Percentiles rank a stretch among this genome's conserved stretches.
Evolutionary conservation across 2,329 filamentous ascomycete species (phyloP).

Genomic region (Ophidiomyces ophidiicola): DNA sequence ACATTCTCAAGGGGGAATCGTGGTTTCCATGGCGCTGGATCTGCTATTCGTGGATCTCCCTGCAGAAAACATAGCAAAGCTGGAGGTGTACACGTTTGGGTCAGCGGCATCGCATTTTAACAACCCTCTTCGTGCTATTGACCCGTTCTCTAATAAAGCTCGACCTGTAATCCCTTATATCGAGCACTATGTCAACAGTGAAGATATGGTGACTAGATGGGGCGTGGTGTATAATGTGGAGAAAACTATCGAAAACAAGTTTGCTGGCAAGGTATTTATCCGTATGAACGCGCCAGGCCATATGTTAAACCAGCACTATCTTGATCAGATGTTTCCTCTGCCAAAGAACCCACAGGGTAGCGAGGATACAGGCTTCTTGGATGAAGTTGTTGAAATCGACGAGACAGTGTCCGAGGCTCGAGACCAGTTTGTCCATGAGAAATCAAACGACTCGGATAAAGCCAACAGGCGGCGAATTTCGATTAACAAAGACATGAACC

Average conservation of each 20-base stretch:
- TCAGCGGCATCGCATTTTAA: slow-evolving; percentile 73
- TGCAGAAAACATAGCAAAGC: slow-evolving; percentile 51
- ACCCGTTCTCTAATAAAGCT: slow-evolving; percentile 22
- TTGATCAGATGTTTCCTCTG: slow-evolving; percentile 33
- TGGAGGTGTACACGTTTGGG: slow-evolving; percentile 67
- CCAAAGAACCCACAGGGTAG: slow-evolving; percentile 6
- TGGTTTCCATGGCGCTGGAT: slow-evolving; percentile 60
- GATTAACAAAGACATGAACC: neutral
- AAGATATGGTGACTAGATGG: slow-evolving; percentile 62
- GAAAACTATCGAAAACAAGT: slow-evolving; percentile 38
- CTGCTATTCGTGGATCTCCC: slow-evolving; percentile 63
- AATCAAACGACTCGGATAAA: neutral
- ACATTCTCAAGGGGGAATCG: slow-evolving; percentile 67
- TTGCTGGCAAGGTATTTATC: slow-evolving; percentile 39
- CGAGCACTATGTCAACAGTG: slow-evolving; percentile 66
- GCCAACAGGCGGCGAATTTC: neutral
- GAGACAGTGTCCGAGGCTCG: slow-evolving; percentile 7
- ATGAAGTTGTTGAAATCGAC: slow-evolving; percentile 12
- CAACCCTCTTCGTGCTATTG: slow-evolving; percentile 49
- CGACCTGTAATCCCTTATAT: slow-evolving; percentile 50
- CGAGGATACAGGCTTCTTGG: slow-evolving; percentile 10
- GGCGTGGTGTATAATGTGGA: slow-evolving; percentile 58
- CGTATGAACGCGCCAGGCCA: slow-evolving; percentile 31
- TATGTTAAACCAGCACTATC: slow-evolving; percentile 36
- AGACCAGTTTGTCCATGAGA: neutral